Percentiles rank a stretch among this genome's conserved stretches.
These are phyloP conservation scores for Trichoderma sp. DNA, from an alignment of 2,329 filamentous ascomycete genomes.

Conservation along the genomic window DNA sequence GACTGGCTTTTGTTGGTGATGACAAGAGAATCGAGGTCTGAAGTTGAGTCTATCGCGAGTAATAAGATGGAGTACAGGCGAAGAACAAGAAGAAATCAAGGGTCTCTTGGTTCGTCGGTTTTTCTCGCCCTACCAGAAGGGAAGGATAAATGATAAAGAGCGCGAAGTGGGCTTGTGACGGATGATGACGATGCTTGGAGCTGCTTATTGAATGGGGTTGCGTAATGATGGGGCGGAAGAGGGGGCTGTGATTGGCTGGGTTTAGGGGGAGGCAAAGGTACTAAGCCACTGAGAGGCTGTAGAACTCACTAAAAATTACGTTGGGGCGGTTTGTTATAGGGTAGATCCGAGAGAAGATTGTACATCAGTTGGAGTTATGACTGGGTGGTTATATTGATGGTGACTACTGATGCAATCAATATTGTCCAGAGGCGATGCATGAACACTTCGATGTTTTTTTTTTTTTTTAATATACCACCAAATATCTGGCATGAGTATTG, in stretches of 20 bases:
- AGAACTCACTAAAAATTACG: background rate
- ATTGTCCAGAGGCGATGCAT: accelerated
- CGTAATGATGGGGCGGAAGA: slow-evolving; percentile 15
- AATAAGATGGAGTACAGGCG: background rate
- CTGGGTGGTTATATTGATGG: background rate
- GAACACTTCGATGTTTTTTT: background rate
- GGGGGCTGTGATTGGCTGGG: background rate
- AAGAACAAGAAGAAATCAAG: background rate
- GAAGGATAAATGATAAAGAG: slow-evolving; percentile 1
- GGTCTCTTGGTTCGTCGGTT: background rate
- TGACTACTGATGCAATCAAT: accelerated
- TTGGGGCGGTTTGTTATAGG: background rate
- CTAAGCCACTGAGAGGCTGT: background rate
- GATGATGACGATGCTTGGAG: slow-evolving; percentile 12
- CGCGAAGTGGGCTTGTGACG: slow-evolving; percentile 15
- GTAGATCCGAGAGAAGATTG: background rate
- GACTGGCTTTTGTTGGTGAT: background rate
- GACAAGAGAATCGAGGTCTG: background rate
- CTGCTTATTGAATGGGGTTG: slow-evolving; percentile 16
- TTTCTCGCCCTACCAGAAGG: background rate
- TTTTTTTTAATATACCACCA: background rate
- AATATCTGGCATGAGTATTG: background rate
- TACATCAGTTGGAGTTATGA: background rate
- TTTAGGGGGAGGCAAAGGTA: background rate
- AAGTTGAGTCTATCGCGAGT: background rate